These are phyloP conservation scores for Pseudocercospora fuligena DNA, from an alignment of 2,329 filamentous ascomycete genomes.

Conservation along the genomic window DNA sequence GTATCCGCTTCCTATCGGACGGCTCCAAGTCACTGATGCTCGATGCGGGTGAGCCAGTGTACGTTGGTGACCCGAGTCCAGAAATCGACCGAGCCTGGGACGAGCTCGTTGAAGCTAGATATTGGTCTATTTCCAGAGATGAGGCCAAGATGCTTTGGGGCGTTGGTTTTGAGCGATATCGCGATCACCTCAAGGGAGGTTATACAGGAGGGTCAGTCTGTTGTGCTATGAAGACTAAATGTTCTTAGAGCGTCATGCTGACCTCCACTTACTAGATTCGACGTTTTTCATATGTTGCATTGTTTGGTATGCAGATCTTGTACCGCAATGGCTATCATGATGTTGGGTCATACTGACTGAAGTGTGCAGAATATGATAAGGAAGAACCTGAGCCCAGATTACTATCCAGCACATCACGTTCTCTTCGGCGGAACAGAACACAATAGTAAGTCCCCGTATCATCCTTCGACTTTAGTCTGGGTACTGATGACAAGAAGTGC, in stretches of 20 bases:
- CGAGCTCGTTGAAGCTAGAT: neutral
- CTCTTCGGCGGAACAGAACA: neutral
- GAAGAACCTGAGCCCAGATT: neutral
- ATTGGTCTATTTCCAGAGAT: neutral
- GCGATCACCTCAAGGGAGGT: neutral
- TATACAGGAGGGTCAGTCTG: neutral
- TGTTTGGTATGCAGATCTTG: neutral
- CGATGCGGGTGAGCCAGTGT: neutral
- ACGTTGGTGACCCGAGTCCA: neutral
- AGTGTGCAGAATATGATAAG: neutral
- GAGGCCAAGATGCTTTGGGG: neutral
- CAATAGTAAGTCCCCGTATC: neutral
- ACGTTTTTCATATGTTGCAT: neutral
- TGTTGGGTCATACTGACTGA: neutral
- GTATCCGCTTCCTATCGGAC: neutral
- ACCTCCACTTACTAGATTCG: neutral
- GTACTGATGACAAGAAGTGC: no score
- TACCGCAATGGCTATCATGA: neutral
- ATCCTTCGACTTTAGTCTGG: no score
- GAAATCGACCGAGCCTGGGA: neutral
- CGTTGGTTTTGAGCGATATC: neutral
- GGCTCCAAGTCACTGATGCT: neutral
- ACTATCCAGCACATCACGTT: neutral
- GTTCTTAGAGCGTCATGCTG: no score
- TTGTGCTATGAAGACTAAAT: no score